Percentiles rank a stretch among this genome's conserved stretches.
Evolutionary conservation across 2,329 filamentous ascomycete species (phyloP).

Genomic region (Ophiostoma australiae): DNA sequence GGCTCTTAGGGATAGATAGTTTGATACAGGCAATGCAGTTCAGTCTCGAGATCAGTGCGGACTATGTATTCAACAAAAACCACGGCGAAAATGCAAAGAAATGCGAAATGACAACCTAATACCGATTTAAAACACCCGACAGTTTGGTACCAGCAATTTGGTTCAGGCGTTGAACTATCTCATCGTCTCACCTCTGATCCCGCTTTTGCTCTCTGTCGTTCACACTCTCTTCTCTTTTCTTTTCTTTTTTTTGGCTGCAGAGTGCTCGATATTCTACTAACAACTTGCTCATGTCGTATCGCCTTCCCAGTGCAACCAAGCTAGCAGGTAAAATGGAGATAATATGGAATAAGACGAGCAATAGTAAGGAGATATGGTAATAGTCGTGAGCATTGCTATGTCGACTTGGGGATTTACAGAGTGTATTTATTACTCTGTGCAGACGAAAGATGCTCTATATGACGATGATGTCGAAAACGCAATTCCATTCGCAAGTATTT

Average conservation of each 20-base stretch:
- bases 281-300: background rate
- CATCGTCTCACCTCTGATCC: conserved; percentile 5
- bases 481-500: background rate
- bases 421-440: background rate
- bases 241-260: background rate
- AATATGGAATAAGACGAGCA: background rate
- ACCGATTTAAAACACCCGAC: conserved; percentile 4
- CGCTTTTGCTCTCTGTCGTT: background rate
- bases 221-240: background rate
- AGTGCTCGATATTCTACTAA: background rate
- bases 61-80: background rate
- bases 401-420: background rate
- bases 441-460: background rate
- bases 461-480: background rate
- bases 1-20: background rate
- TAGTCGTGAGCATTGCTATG: background rate
- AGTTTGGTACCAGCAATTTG: conserved; percentile 3
- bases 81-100: background rate
- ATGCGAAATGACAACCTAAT: background rate
- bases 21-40: background rate
- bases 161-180: background rate
- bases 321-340: conserved; percentile 5
- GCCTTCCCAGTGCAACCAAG: conserved; percentile 6
- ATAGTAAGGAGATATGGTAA: background rate
- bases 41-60: background rate